phyloP scores from a whole-genome alignment of 2,329 filamentous ascomycete species.

The Exophiala sp. region DNA sequence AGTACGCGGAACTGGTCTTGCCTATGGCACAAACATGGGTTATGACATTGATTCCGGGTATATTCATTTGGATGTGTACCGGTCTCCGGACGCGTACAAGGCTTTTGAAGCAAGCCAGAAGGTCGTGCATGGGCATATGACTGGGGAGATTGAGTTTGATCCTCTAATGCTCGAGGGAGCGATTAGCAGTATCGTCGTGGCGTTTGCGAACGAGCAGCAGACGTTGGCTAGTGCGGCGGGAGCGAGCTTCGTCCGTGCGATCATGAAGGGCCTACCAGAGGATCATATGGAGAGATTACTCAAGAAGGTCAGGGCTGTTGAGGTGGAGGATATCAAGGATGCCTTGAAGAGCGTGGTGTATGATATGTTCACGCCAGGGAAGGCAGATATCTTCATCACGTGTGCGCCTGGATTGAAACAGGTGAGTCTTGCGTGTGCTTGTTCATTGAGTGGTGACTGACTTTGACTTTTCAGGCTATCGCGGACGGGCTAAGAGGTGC shows the following conservation, averaged over 20 bases:
- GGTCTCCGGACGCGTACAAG: conserved; percentile 83
- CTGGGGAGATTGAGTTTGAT: conserved; percentile 70
- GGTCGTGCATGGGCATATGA: conserved; percentile 70
- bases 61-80: conserved; percentile 81
- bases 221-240: conserved; percentile 79
- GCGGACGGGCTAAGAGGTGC: conserved; percentile 68
- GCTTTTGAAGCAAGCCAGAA: conserved; percentile 75
- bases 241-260: conserved; percentile 77
- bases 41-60: conserved; percentile 75
- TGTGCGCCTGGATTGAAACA: conserved; percentile 82
- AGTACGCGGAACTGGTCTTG: conserved; percentile 86
- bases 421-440: conserved; percentile 52
- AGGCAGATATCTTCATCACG: conserved; percentile 81
- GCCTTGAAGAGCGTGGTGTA: conserved; percentile 73
- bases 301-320: conserved; percentile 71
- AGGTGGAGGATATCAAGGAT: conserved; percentile 69
- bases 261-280: conserved; percentile 69
- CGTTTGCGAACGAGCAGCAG: conserved; percentile 81
- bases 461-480: conserved; percentile 56
- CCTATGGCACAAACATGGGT: conserved; percentile 80
- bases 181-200: conserved; percentile 82
- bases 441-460: conserved; percentile 25
- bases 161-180: conserved; percentile 81
- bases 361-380: conserved; percentile 74
- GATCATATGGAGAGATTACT: conserved; percentile 77